Base-by-base conservation (phyloP, 257 asterid species). In the Solanum peruvianum region DNA sequence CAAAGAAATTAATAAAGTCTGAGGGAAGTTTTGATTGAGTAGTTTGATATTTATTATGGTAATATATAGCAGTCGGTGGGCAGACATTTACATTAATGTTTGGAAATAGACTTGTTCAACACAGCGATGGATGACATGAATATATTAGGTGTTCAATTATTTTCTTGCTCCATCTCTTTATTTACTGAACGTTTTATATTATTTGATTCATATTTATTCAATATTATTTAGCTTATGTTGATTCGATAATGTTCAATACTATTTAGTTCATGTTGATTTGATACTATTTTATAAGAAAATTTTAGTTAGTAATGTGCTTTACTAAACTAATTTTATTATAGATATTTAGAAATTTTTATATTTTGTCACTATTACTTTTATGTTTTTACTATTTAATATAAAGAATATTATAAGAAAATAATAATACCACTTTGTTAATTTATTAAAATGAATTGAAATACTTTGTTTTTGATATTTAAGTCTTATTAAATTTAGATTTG, bases 31-130 rank as follows among this genome's bases (percentile, higher is more conserved):
- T 13, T 56, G 47, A 39, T 58, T 42, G 62, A 77, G 4, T 44
- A 45, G 35, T 78, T 45, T 45, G 8, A 15, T 20, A 72, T 35
- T 35, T 35, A 14, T 18, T 8, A 86, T 52, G 86, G 69, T n/a
- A 31, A 64, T n/a, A 87, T 71, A 41, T 62, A 52, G 85, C 82
- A 85, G 82, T 89, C 29, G 91, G 84, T 87, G 77, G 77, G 70
- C 66, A 75, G 78, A 80, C 87, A 89, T 73, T 29, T 33, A n/a
- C 82, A 10, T 89, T 33, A 86, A 73, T 86, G 71, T 49, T 73
- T 45, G 45, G 67, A 45, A 25, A 78, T 45, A 10, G 15, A 44
- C 64, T 77, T 77, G 25, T 77, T 77, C 39, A 77, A 44, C 41
- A 44, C 84, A 77, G 15, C 60, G 14, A 49, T 23, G 14, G 60